These are phyloP conservation scores for Forsythia suspensa DNA, from an alignment of 257 asterid species.

Conservation along the genomic window DNA sequence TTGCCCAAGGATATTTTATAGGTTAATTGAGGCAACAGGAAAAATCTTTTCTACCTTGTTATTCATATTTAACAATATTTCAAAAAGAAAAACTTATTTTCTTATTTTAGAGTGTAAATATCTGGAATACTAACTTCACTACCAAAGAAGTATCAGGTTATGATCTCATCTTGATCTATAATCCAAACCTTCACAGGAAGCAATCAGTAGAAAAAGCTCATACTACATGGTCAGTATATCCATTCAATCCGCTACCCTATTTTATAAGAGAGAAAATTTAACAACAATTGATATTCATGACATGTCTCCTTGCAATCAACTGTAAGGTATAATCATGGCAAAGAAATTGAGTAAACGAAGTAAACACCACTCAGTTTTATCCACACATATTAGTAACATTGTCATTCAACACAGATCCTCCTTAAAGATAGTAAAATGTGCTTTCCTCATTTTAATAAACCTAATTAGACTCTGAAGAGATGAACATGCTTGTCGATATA, in stretches of 20 bases:
- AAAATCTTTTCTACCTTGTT: background rate
- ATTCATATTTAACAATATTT: background rate
- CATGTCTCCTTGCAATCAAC: background rate
- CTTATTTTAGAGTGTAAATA: too few species aligned
- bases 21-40: background rate
- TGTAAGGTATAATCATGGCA: background rate
- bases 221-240: background rate
- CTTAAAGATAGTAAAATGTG: slow-evolving; percentile 1
- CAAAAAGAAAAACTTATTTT: background rate
- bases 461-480: background rate
- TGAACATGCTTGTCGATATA: background rate
- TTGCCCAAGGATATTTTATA: background rate
- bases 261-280: too few species aligned
- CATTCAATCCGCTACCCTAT: background rate
- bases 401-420: background rate
- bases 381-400: background rate
- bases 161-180: background rate
- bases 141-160: background rate
- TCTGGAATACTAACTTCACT: background rate
- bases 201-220: background rate
- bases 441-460: background rate
- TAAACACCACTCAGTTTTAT: background rate
- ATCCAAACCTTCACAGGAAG: background rate
- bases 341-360: background rate
- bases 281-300: too few species aligned